Percentiles rank a stretch among this genome's conserved stretches.
phyloP scores from a whole-genome alignment of 1,284 basidiomycete genomes.

The Papiliotrema terrestris region DNA sequence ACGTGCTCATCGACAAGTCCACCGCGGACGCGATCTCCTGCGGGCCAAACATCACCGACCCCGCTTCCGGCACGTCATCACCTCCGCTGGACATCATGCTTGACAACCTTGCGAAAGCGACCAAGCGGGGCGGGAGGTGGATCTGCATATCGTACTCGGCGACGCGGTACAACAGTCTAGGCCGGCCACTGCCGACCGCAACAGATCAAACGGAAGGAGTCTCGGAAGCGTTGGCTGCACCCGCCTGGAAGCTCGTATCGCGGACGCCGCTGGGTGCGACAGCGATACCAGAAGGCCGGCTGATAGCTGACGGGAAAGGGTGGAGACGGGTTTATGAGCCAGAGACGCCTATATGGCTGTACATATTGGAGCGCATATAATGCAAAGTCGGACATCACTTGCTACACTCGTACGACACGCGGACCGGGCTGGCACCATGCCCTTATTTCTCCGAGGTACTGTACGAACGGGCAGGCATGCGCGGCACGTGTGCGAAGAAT shows the following conservation, averaged over 20 bases:
- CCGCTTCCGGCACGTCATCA: neutral
- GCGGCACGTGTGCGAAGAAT: no score
- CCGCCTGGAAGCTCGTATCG: constrained; percentile 1
- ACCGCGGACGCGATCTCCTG: constrained; percentile 46
- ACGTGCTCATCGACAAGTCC: constrained; percentile 42
- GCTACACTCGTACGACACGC: no score
- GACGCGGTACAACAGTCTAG: constrained; percentile 17
- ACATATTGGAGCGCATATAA: constrained; percentile 15
- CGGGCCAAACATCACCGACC: constrained; percentile 11
- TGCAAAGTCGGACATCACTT: no score
- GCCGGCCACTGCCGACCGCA: constrained; percentile 10
- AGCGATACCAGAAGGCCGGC: neutral
- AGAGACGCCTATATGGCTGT: constrained; percentile 15
- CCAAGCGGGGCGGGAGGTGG: constrained; percentile 24
- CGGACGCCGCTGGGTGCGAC: neutral
- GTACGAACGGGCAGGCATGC: no score
- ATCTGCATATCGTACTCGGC: constrained; percentile 38
- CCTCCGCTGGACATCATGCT: constrained; percentile 24
- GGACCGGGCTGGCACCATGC: no score
- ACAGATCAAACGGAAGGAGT: neutral
- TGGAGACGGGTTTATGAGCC: constrained; percentile 15
- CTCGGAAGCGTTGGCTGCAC: neutral
- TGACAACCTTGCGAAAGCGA: constrained; percentile 22
- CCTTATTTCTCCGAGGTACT: no score
- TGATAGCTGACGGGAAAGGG: constrained; percentile 1